These are phyloP conservation scores for Pelargonium australe DNA, from an alignment of 441 rosid species.

Conservation along the genomic window DNA sequence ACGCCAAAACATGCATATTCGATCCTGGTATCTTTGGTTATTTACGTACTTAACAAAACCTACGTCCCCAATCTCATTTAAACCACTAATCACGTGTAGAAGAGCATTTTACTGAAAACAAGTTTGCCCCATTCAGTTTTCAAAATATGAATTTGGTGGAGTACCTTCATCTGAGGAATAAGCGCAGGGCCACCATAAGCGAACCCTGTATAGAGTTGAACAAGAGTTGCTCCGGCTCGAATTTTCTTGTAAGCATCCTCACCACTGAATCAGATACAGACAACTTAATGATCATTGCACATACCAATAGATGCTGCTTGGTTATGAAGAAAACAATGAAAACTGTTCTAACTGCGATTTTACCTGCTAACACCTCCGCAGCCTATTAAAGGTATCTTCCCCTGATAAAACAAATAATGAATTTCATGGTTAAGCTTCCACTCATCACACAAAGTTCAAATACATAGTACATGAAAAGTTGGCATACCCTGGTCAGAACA, in stretches of 20 bases:
- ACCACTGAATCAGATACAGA: slow-evolving; percentile 44
- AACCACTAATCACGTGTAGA: no score
- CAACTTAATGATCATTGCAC: not conserved
- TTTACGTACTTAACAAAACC: no score
- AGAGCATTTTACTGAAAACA: no score
- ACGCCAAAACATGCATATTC: no score
- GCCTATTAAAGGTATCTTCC: slow-evolving; percentile 85
- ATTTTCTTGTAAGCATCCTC: slow-evolving; percentile 93
- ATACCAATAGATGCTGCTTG: not conserved
- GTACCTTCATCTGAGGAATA: slow-evolving; percentile 82
- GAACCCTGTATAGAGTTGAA: slow-evolving; percentile 88
- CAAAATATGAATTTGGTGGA: not conserved
- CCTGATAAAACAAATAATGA: slow-evolving; percentile 36
- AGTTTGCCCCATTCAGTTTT: no score
- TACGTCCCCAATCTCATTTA: no score
- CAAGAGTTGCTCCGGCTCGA: slow-evolving; percentile 91
- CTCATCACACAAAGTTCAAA: not conserved
- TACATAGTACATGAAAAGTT: not conserved
- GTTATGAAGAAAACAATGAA: not conserved
- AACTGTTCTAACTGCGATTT: slow-evolving; percentile 13
- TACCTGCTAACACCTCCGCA: slow-evolving; percentile 96
- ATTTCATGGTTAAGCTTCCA: slow-evolving; percentile 13
- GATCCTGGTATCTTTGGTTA: no score
- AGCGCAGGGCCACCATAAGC: slow-evolving; percentile 96
- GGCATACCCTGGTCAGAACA: slow-evolving; percentile 75